Conservation (phyloP, 1,284 basidiomycete genomes). For the Rhodotorula sp. region DNA sequence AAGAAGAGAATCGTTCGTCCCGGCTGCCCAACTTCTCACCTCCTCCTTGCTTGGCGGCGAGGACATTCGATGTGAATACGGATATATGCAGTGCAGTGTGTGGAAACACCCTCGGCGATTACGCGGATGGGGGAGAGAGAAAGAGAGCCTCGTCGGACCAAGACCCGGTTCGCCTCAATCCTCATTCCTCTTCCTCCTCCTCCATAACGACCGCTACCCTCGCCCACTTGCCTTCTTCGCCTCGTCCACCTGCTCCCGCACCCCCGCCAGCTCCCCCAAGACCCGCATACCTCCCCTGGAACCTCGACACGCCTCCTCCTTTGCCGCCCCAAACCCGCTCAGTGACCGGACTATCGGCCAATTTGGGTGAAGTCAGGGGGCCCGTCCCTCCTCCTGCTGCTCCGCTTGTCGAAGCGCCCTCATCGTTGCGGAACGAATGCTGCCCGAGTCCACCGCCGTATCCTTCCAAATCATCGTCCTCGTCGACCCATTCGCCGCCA, state of each 20-base stretch:
- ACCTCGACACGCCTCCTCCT: background rate
- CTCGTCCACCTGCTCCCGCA: constrained; percentile 6
- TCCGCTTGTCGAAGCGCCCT: no score
- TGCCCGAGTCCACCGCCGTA: constrained; percentile 31
- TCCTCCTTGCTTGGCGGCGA: no score
- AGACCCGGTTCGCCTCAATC: constrained; percentile 6
- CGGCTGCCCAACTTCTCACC: no score
- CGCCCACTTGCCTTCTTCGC: no score
- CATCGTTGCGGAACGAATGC: no score
- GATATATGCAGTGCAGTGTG: no score
- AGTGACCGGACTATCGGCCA: background rate
- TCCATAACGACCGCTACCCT: constrained; percentile 27
- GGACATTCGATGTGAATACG: no score
- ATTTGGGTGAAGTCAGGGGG: background rate
- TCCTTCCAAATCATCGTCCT: constrained; percentile 48
- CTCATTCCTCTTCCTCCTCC: constrained; percentile 42
- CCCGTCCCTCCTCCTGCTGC: background rate
- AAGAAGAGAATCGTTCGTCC: no score
- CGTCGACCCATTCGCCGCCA: constrained; percentile 53
- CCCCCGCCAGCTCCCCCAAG: constrained; percentile 9
- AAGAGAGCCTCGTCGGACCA: background rate
- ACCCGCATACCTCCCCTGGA: background rate
- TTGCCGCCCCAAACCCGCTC: background rate
- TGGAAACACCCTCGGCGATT: no score
- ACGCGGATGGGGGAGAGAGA: no score